phyloP scores from a whole-genome alignment of 768 basidiomycete genomes.

The Hypholoma fasciculare region DNA sequence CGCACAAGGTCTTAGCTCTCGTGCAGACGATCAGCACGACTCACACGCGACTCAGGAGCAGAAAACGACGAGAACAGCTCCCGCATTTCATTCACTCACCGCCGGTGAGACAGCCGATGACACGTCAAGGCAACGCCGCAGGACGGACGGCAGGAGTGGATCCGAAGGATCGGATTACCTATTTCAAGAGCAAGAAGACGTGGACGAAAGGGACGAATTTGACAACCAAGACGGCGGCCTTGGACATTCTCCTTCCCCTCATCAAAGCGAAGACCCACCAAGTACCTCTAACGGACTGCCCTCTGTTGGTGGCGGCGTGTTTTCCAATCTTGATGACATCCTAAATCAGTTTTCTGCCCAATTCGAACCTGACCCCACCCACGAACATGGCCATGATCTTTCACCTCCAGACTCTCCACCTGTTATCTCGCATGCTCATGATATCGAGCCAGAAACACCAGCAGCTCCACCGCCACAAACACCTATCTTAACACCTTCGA shows the following conservation, averaged over 20 bases:
- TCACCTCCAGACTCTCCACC: constrained; percentile 49
- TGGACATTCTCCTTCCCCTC: constrained; percentile 30
- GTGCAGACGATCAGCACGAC: constrained; percentile 39
- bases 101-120: constrained; percentile 44
- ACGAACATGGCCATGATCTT: constrained; percentile 38
- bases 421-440: constrained; percentile 44
- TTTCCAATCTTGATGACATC: constrained; percentile 76
- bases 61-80: constrained; percentile 64
- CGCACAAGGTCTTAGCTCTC: constrained; percentile 47
- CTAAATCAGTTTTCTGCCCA: constrained; percentile 71
- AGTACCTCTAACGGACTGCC: constrained; percentile 43
- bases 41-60: constrained; percentile 44
- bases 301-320: constrained; percentile 51
- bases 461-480: constrained; percentile 21
- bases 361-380: constrained; percentile 58
- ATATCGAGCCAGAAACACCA: constrained; percentile 27
- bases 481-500: constrained; percentile 37
- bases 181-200: constrained; percentile 49
- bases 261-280: constrained; percentile 29
- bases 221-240: constrained; percentile 25
- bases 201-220: constrained; percentile 42
- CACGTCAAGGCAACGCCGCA: constrained; percentile 30
- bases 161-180: constrained; percentile 57
- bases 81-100: constrained; percentile 79
- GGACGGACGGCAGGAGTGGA: constrained; percentile 35